These are phyloP conservation scores for Saposhnikovia divaricata DNA, from an alignment of 129 eudicot species.

Conservation along the genomic window DNA sequence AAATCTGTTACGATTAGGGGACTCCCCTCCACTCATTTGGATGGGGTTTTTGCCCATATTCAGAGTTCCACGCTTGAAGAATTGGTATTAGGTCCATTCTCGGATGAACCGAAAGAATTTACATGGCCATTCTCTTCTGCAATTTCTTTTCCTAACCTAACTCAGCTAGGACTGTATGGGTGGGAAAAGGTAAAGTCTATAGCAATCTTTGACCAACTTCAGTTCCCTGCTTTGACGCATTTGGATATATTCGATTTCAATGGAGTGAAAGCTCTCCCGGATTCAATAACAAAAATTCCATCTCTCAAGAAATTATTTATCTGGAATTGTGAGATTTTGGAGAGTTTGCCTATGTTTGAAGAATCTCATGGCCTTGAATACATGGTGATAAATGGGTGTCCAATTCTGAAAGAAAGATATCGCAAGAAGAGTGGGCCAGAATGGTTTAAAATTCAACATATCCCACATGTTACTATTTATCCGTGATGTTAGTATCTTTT, in stretches of 20 bases:
- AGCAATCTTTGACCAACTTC: neutral
- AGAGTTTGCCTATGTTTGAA: neutral
- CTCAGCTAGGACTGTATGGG: neutral
- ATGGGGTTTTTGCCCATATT: neutral
- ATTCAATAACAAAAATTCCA: neutral
- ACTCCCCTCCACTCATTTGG: neutral
- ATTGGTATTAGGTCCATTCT: neutral
- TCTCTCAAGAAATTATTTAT: neutral
- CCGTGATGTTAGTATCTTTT: too few relatives aligned
- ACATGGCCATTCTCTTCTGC: neutral
- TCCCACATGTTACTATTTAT: too few relatives aligned
- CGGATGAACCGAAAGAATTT: neutral
- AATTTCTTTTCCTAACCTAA: neutral
- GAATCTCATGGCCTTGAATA: neutral
- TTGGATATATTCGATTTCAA: fast-evolving
- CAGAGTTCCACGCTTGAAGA: neutral
- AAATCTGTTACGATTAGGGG: neutral
- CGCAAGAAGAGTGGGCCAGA: neutral
- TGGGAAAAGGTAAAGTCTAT: neutral
- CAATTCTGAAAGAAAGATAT: neutral
- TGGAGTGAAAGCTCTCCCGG: neutral
- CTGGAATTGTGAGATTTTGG: neutral
- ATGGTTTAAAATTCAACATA: neutral
- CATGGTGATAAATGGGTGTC: neutral
- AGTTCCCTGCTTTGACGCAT: neutral